These are phyloP conservation scores for Blastosporella zonata DNA, from an alignment of 1,284 basidiomycete genomes.

Conservation along the genomic window DNA sequence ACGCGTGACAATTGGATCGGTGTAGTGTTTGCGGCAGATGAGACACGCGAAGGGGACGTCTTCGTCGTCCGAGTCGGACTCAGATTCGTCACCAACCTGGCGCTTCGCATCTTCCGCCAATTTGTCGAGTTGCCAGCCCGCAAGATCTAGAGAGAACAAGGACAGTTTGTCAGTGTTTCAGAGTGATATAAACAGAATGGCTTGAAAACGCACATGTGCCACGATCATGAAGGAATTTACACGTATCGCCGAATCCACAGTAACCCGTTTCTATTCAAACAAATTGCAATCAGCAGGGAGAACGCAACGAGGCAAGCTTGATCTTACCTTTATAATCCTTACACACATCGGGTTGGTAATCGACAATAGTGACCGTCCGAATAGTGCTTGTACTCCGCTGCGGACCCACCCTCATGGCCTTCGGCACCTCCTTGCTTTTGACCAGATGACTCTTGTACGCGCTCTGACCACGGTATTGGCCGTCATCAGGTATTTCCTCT, in stretches of 20 bases:
- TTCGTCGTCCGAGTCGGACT: constrained; percentile 70
- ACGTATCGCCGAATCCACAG: constrained; percentile 98
- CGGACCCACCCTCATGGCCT: constrained; percentile 88
- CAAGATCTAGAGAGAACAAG: constrained; percentile 68
- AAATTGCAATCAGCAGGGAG: constrained; percentile 21
- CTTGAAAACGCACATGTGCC: constrained; percentile 68
- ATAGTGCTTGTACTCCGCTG: constrained; percentile 84
- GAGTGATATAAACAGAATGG: constrained; percentile 7
- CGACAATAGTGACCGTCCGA: constrained; percentile 90
- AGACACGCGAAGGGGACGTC: constrained; percentile 97
- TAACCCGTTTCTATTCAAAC: constrained; percentile 85
- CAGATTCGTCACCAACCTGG: constrained; percentile 55
- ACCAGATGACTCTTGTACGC: constrained; percentile 83
- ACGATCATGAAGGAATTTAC: constrained; percentile 92
- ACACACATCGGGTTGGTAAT: constrained; percentile 99
- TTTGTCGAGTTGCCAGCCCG: constrained; percentile 97
- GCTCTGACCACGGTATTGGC: constrained; percentile 83
- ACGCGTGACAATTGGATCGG: constrained; percentile 91
- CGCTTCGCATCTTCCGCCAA: constrained; percentile 66
- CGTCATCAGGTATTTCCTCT: constrained; percentile 73
- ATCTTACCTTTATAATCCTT: constrained; percentile 96
- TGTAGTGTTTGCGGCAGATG: constrained; percentile 93
- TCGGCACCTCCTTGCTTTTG: constrained; percentile 79
- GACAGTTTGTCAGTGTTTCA: constrained; percentile 20
- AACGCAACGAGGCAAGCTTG: constrained; percentile 3